Percentiles rank a stretch among this genome's conserved stretches.
Evolutionary conservation across 768 basidiomycete genomes (phyloP).

Genomic region (Sutorius australiensis): DNA sequence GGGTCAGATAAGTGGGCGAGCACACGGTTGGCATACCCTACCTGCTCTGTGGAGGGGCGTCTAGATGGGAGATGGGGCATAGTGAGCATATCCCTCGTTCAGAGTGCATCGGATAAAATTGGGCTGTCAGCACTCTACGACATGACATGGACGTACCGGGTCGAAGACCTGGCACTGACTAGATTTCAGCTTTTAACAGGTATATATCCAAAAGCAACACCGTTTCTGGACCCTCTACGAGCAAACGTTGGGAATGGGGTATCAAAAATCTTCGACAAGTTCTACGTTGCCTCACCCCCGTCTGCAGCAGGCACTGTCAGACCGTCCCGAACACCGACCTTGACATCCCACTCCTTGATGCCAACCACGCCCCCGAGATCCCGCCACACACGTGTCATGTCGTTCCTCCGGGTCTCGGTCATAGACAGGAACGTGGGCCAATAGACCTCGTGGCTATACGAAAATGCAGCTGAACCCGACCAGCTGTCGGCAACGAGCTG

Average conservation of each 20-base stretch:
- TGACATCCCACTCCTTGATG: conserved; percentile 77
- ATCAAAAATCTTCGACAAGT: background rate
- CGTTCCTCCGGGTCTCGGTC: conserved; percentile 46
- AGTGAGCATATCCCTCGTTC: too few species aligned
- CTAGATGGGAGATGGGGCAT: too few species aligned
- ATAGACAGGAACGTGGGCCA: conserved; percentile 63
- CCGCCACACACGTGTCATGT: conserved; percentile 61
- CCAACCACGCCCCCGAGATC: conserved; percentile 66
- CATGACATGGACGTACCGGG: too few species aligned
- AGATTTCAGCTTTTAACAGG: too few species aligned
- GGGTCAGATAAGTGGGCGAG: too few species aligned
- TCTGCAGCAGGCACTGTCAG: background rate
- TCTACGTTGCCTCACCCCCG: conserved; percentile 11
- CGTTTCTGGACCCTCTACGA: too few species aligned
- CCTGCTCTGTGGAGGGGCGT: too few species aligned
- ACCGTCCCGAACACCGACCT: conserved; percentile 32
- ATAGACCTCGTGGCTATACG: conserved; percentile 71
- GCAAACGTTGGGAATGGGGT: background rate
- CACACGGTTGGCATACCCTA: too few species aligned
- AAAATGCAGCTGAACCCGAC: conserved; percentile 64
- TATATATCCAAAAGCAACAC: too few species aligned
- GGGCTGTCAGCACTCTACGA: too few species aligned
- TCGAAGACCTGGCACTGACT: too few species aligned
- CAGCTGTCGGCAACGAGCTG: conserved; percentile 70
- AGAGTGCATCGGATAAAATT: too few species aligned